phyloP scores from a whole-genome alignment of 2,329 filamentous ascomycete species.

The Ceratocystis eucalypticola region DNA sequence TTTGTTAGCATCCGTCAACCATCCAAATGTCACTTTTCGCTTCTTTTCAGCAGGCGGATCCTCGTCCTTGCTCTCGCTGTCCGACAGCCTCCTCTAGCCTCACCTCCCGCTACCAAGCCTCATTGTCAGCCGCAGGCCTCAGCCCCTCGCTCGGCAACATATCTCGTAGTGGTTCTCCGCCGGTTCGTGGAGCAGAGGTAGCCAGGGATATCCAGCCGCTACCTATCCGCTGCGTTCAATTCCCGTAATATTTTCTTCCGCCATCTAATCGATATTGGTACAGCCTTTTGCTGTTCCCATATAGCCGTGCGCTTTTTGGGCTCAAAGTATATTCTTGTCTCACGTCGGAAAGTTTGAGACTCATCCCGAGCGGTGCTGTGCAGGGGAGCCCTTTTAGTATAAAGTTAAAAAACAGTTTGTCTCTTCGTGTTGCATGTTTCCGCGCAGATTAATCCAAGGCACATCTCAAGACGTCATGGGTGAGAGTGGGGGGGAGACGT shows the following conservation, averaged over 20 bases:
- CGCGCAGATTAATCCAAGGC: background rate
- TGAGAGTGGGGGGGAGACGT: background rate
- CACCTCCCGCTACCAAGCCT: background rate
- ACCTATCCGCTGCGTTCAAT: too few species aligned
- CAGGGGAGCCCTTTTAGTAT: background rate
- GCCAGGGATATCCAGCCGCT: too few species aligned
- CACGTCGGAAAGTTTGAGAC: constrained; percentile 3
- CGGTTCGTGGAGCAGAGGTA: too few species aligned
- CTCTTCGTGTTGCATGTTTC: background rate
- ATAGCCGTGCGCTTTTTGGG: background rate
- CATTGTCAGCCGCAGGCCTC: background rate
- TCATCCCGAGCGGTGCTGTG: background rate
- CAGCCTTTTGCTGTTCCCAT: background rate
- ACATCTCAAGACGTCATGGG: background rate
- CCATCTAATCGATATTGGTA: background rate
- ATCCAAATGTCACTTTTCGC: background rate
- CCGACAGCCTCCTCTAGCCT: background rate
- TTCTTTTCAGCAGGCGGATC: background rate
- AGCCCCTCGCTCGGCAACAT: background rate
- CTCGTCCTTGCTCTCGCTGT: background rate
- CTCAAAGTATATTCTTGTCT: background rate
- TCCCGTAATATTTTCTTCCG: too few species aligned
- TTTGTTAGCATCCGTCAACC: background rate
- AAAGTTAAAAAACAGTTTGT: background rate
- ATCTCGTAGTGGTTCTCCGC: background rate